Evolutionary conservation across 768 basidiomycete species (phyloP), one percentile per base, ranked within the genome.

Genomic region (Hortiboletus flavorubellus): DNA sequence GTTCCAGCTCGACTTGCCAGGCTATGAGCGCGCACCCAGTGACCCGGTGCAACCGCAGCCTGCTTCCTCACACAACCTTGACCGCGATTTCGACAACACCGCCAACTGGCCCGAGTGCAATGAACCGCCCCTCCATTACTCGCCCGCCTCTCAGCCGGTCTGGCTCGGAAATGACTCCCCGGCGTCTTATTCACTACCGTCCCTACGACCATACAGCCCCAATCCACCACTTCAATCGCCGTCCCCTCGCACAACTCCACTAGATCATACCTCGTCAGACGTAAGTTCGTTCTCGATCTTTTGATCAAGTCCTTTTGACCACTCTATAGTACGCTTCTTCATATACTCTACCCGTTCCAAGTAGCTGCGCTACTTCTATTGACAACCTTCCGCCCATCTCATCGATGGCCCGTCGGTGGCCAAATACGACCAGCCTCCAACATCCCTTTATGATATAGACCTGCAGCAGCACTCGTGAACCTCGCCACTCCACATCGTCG

Each of bases 1-100:
- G 65, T 89, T 86, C 64, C 86, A 88, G 68, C 73, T 86, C 44
- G 75, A 72, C 51, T 21, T 75, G 46, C 70, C 61, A 0, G 71
- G 61, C 18, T 64, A 60, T 51, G 71, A 71, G 10, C 59, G 49
- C 5, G 59, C 60, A 18, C 11, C 49, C 2, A 59, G 38, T 14
- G 62, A 72, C 43, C 63, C 62, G 12, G 11, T 49, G 0, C 65
- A 59, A 21, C 56, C 59, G 4, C 65, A 58, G 38, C 59, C 56
- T 23, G 1, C 56, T 18, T 23, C 55, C 9, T 38, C 59, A 2
- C 38, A 41, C 39, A 62, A 49, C 26, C 15, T 30, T 14, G 62
- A 65, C 55, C 51, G 50, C 23, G 56, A 60, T 37, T 51, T 62
- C 14, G 63, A 70, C 9, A 58, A 60, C 40, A 2, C 60, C 50